Evolutionary conservation across 352 stramenopile genomes (phyloP).

Genomic region (Phytophthora hybrid): DNA sequence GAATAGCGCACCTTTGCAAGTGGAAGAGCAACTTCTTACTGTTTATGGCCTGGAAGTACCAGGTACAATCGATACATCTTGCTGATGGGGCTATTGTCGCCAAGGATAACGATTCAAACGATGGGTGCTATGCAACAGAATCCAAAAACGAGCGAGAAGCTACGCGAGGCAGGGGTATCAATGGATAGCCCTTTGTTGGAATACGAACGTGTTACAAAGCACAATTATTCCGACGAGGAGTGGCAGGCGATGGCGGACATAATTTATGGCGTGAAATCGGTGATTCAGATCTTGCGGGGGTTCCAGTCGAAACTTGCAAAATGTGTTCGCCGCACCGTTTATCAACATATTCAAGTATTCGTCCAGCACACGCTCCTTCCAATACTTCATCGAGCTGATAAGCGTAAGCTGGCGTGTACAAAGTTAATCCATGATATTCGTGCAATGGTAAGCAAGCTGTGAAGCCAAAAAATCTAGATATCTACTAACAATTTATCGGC

Average conservation of each 20-base stretch:
- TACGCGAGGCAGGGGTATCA: slow-evolving; percentile 33
- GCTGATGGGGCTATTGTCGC: background rate
- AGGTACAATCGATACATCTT: slow-evolving; percentile 32
- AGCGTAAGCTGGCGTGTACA: slow-evolving; percentile 76
- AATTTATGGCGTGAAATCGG: slow-evolving; percentile 75
- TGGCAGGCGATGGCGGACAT: slow-evolving; percentile 65
- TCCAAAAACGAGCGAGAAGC: slow-evolving; percentile 41
- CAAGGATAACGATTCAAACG: background rate
- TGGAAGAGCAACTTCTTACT: slow-evolving; percentile 74
- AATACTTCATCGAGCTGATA: slow-evolving; percentile 86
- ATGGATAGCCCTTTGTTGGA: slow-evolving; percentile 52
- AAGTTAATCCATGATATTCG: slow-evolving; percentile 79
- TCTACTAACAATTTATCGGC: background rate
- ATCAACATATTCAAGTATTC: slow-evolving; percentile 75
- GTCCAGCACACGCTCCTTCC: slow-evolving; percentile 77
- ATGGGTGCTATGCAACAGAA: slow-evolving; percentile 27
- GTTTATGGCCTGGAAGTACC: slow-evolving; percentile 66
- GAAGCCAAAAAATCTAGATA: background rate
- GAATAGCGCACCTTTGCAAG: slow-evolving; percentile 42
- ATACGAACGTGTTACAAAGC: slow-evolving; percentile 77
- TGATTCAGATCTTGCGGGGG: slow-evolving; percentile 52
- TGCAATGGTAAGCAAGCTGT: slow-evolving; percentile 48
- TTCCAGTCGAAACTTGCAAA: slow-evolving; percentile 45
- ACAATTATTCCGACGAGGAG: slow-evolving; percentile 80
- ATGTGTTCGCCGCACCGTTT: slow-evolving; percentile 64